Evolutionary conservation across 1,139 yeast species (phyloP), one percentile per base, ranked within the genome.

Genomic region (Debaryomyces nepalensis): DNA sequence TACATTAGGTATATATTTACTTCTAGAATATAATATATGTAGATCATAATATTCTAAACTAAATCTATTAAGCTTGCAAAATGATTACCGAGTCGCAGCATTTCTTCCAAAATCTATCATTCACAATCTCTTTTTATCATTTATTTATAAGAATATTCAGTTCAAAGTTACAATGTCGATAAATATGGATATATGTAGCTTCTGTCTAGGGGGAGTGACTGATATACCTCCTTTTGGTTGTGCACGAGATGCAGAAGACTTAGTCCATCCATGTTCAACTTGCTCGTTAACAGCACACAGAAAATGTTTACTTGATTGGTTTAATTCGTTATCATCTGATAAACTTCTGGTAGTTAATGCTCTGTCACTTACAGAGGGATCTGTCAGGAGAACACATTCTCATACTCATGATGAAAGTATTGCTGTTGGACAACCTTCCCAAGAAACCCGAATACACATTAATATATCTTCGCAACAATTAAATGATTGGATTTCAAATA

Each of bases 241-340:
- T 1, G 41, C 58, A n/a, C 43, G 51, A 9, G 78, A 73, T 47
- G 76, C 76, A 4, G 54, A 57, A 44, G 75, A 68, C 43, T 53
- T 73, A 39, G 52, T 73, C 11, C 54, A 56, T n/a, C 78, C 78
- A 0, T 73, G 79, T 50, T 44, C 63, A 14, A 67, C 73, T 2
- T 73, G 79, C 48, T 58, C 67, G 9, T 44, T 73, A 29, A 59
- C 59, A 4, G 55, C 71, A 20, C 79, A 73, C 54, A 54, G 68
- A 26, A 70, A 67, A 47, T 73, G 79, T 46, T 54, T 73, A 21
- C 44, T 69, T 10, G 78, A 73, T 45, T 73, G 78, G 77, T 68
- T 71, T 54, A 64, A 66, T 47, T 60, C 73, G 5, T 54, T 72
- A 14, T 68, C 72, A 3, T 44, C 61, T 9, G 64, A 64, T 37